Conservation (phyloP, 176 grass and related monocot species). For the Lolium rigidum region DNA sequence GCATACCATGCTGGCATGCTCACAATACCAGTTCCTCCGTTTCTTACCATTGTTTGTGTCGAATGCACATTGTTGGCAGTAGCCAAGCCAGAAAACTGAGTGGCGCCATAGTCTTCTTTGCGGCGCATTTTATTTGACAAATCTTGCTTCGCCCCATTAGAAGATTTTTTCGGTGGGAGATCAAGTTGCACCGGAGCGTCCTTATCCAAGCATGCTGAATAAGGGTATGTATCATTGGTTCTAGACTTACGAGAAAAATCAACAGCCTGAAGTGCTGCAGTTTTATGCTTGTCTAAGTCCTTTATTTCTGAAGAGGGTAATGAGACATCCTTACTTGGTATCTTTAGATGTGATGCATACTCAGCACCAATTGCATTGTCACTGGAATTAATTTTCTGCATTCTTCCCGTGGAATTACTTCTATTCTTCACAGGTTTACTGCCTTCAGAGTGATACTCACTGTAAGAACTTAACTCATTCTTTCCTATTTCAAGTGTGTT, state of each 20-base stretch:
- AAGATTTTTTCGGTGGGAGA: constrained; percentile 48
- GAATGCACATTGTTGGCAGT: constrained; percentile 50
- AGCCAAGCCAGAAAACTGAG: constrained; percentile 51
- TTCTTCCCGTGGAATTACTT: constrained; percentile 24
- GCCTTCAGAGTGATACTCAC: constrained; percentile 50
- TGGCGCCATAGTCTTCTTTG: constrained; percentile 43
- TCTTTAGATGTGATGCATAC: constrained; percentile 35
- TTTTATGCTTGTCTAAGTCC: constrained; percentile 54
- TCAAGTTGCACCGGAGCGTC: constrained; percentile 45
- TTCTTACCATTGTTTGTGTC: constrained; percentile 55
- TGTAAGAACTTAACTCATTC: constrained; percentile 33
- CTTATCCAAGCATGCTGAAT: constrained; percentile 52
- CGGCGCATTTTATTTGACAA: constrained; percentile 37
- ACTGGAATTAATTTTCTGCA: constrained; percentile 49
- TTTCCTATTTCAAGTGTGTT: constrained; percentile 29
- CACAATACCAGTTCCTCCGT: constrained; percentile 19
- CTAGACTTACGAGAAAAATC: constrained; percentile 40
- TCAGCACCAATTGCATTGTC: constrained; percentile 34
- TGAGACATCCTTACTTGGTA: constrained; percentile 52
- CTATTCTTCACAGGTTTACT: constrained; percentile 41
- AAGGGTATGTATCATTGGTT: constrained; percentile 44
- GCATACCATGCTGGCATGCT: neutral
- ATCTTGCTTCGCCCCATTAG: constrained; percentile 48
- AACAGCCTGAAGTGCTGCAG: constrained; percentile 6
- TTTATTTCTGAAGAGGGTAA: constrained; percentile 52